A percentile compares a stretch with the other conserved stretches of the same genome.
phyloP scores from a whole-genome alignment of 2,329 filamentous ascomycete genomes.

The Harringtonia aguacate region DNA sequence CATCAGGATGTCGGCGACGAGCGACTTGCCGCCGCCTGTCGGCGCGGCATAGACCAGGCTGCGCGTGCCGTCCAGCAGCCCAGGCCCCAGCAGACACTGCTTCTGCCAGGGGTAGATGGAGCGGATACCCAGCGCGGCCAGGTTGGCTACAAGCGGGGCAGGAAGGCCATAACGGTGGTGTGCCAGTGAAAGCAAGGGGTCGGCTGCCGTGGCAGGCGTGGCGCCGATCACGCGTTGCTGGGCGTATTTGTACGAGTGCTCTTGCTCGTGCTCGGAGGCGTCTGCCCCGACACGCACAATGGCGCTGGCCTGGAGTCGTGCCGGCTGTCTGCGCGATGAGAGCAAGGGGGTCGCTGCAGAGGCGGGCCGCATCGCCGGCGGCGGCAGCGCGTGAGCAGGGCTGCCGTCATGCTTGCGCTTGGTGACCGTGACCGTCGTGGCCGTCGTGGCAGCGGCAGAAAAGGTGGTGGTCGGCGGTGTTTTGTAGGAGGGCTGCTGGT shows the following conservation, averaged over 20 bases:
- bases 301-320: constrained; percentile 15
- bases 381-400: neutral
- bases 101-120: constrained; percentile 75
- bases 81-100: constrained; percentile 57
- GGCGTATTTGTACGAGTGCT: no score
- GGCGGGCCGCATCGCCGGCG: constrained; percentile 1
- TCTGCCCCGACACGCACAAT: constrained; percentile 29
- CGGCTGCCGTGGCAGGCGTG: constrained; percentile 39
- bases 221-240: constrained; percentile 41
- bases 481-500: neutral
- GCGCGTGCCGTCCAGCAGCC: constrained; percentile 48
- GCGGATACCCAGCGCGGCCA: constrained; percentile 55
- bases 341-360: neutral
- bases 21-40: constrained; percentile 67
- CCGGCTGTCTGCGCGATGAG: constrained; percentile 7
- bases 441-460: neutral
- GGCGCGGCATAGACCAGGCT: constrained; percentile 74
- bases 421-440: neutral
- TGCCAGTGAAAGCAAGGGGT: constrained; percentile 49
- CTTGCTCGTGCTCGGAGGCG: constrained; percentile 35
- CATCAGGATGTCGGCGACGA: constrained; percentile 65
- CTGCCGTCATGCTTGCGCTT: constrained; percentile 5
- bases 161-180: constrained; percentile 56
- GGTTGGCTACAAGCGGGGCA: constrained; percentile 48
- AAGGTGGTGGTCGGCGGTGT: constrained; percentile 1